Evolutionary conservation across 345 rosid species (phyloP), one percentile per base, ranked within the genome.

Genomic region (Heritiera littoralis): DNA sequence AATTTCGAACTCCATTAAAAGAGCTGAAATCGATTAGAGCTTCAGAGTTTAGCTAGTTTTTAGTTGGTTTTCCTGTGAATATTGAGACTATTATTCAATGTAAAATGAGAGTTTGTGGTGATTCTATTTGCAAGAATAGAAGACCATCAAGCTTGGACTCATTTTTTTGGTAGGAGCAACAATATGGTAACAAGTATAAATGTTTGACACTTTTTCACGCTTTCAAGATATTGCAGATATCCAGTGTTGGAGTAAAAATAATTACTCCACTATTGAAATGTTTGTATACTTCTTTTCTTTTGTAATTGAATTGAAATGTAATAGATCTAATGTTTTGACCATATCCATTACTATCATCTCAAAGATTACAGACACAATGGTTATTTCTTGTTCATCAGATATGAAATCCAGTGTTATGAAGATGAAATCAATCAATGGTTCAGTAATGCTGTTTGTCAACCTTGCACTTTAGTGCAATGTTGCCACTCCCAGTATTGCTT

Each of bases 381-480:
- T 66, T 67, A 6, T 75, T 84, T 75, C 56, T 65, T 83, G 55
- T 77, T 78, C 56, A 58, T 20, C 86, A 95, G 99, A 75, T 85
- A 88, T 73, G 90, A 85, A 82, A 90, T 85, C 43, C 83, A 72
- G 30, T 81, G 81, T 35, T 89, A 88, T 65, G 90, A 82, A 75
- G 75, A 86, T 49, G 93, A 89, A 66, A 83, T 91, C 74, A 87
- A 90, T 83, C 8, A 69, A 46, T 96, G 99, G 99, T 96, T 96
- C 76, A 86, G 90, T 86, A 85, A 82, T 74, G 98, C 97, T 20
- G 77, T 88, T 66, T 91, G 97, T 76, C 91, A 90, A 77, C 91
- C 93, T 64, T 94, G 98, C 88, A 81, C 80, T 54, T 82, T 96
- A 82, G 45, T 94, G 76, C 93, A 86, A 66, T 81, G 60, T 79